These are phyloP conservation scores for Aspergillus luchuensis DNA, from an alignment of 2,329 filamentous ascomycete genomes.

Conservation along the genomic window DNA sequence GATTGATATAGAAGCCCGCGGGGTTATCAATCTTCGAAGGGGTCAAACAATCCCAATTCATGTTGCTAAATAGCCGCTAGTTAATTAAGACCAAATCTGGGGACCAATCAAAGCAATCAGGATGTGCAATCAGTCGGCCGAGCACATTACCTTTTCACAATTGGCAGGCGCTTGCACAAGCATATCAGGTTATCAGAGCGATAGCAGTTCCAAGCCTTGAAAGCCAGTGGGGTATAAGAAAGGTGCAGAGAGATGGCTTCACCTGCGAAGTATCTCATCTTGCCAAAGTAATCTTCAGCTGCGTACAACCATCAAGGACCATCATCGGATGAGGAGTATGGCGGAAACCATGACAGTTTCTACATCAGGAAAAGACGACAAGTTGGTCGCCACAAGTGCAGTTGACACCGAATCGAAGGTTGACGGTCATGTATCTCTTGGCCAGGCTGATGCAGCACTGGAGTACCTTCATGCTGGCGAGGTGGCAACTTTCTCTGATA, in stretches of 20 bases:
- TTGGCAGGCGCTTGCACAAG: not conserved
- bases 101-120: too few species aligned
- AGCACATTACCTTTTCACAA: not conserved
- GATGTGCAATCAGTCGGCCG: not conserved
- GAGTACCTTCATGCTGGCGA: slow-evolving; percentile 34
- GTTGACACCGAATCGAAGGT: slow-evolving; percentile 23
- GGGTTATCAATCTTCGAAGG: too few species aligned
- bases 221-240: not conserved
- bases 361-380: not conserved
- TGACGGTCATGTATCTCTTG: slow-evolving; percentile 8
- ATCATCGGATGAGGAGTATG: not conserved
- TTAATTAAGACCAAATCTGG: too few species aligned
- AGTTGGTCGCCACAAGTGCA: not conserved
- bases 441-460: slow-evolving; percentile 41
- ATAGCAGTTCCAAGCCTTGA: not conserved
- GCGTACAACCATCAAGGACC: not conserved
- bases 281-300: not conserved
- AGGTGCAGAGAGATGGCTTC: not conserved
- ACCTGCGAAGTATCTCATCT: not conserved
- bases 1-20: too few species aligned
- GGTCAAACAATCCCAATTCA: too few species aligned
- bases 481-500: slow-evolving; percentile 28
- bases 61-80: too few species aligned
- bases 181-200: not conserved
- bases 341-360: not conserved